A percentile compares a stretch with the other conserved stretches of the same genome.
These are phyloP conservation scores for Mucor racemosus DNA, from an alignment of 371 early-diverging fungal species.

Conservation along the genomic window DNA sequence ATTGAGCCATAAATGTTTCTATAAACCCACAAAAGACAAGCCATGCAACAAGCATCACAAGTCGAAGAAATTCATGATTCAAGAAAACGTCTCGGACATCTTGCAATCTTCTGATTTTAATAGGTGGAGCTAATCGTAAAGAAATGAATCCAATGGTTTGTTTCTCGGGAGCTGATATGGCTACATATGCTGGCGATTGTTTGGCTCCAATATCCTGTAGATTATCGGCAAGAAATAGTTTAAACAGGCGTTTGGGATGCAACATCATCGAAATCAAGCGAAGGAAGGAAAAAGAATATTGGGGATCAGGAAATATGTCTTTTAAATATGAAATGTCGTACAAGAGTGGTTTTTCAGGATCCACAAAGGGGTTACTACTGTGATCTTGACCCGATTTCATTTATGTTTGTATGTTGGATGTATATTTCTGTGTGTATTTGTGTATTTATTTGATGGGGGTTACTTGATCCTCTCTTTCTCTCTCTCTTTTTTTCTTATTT, in stretches of 20 bases:
- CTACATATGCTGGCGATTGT: conserved; percentile 22
- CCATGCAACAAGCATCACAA: conserved; percentile 26
- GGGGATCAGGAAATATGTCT: conserved; percentile 16
- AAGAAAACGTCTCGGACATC: conserved; percentile 34
- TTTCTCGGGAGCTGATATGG: conserved; percentile 23
- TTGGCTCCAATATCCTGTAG: conserved; percentile 17
- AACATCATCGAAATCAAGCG: conserved; percentile 1
- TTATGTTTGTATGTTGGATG: not conserved
- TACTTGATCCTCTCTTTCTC: not conserved
- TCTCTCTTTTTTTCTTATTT: not conserved
- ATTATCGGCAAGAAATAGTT: conserved; percentile 1
- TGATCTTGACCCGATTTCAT: conserved; percentile 4
- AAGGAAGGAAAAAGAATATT: conserved; percentile 5
- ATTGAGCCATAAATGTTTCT: conserved; percentile 47
- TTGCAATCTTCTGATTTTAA: conserved; percentile 19
- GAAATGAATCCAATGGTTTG: conserved; percentile 37
- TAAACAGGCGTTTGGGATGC: conserved; percentile 1
- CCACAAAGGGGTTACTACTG: conserved; percentile 12
- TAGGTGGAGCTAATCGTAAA: conserved; percentile 35
- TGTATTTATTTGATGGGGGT: not conserved
- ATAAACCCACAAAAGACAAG: conserved; percentile 38
- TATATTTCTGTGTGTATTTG: not conserved
- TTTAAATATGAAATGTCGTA: conserved; percentile 16
- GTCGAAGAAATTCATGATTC: conserved; percentile 42
- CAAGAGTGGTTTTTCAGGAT: conserved; percentile 17